Percentiles rank a stretch among this genome's conserved stretches.
These are phyloP conservation scores for Benincasa hispida DNA, from an alignment of 306 rosid genomes.

Conservation along the genomic window DNA sequence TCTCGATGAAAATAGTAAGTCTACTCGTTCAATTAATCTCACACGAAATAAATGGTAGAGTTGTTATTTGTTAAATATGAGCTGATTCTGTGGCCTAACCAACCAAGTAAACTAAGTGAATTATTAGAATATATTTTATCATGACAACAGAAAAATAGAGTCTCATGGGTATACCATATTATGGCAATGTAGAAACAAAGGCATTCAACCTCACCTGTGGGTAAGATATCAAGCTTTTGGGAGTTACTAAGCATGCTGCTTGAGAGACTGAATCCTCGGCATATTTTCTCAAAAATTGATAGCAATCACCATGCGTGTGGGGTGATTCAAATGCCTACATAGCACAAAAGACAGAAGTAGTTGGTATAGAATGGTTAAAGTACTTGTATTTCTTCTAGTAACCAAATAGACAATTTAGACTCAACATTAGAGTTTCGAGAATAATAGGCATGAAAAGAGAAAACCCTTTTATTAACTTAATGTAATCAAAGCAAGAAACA, in stretches of 20 bases:
- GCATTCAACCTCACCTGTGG: conserved; percentile 63
- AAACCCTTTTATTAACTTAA: conserved; percentile 5
- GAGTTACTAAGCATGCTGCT: conserved; percentile 88
- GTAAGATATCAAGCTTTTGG: conserved; percentile 74
- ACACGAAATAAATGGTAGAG: neutral
- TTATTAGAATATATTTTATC: neutral
- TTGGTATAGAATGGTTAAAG: neutral
- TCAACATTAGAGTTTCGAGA: neutral
- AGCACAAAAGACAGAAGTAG: conserved; percentile 9
- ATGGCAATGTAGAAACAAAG: neutral
- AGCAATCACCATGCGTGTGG: conserved; percentile 63
- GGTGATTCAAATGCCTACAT: conserved; percentile 95
- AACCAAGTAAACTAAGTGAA: neutral
- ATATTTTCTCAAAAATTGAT: conserved; percentile 80
- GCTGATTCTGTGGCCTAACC: neutral
- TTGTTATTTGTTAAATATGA: neutral
- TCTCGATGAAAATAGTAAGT: neutral
- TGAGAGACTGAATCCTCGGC: conserved; percentile 81
- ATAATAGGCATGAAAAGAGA: neutral
- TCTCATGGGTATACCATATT: neutral
- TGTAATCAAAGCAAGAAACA: conserved; percentile 1
- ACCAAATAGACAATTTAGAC: neutral
- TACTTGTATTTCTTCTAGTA: neutral
- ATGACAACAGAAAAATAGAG: neutral
- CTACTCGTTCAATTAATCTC: neutral